phyloP scores from a whole-genome alignment of 768 basidiomycete genomes.

The Hypholoma fasciculare region DNA sequence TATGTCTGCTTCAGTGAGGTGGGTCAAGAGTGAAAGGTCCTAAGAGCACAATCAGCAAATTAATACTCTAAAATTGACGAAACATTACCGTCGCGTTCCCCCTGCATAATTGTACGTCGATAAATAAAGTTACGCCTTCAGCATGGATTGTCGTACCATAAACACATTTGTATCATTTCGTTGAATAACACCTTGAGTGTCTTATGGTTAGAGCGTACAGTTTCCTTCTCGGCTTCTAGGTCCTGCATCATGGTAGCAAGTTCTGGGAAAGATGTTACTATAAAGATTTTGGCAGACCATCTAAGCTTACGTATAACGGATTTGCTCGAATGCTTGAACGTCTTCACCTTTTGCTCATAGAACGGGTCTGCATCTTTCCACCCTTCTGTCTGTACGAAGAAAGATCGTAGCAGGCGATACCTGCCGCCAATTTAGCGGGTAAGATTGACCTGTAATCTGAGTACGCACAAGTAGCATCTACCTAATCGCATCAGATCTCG shows the following conservation, averaged over 20 bases:
- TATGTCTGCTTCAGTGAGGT: slow-evolving; percentile 81
- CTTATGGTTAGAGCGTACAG: slow-evolving; percentile 43
- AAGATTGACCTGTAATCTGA: neutral
- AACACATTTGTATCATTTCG: slow-evolving; percentile 89
- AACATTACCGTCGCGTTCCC: slow-evolving; percentile 85
- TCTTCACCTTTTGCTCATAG: slow-evolving; percentile 71
- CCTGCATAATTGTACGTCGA: slow-evolving; percentile 41
- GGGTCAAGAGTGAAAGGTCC: slow-evolving; percentile 91
- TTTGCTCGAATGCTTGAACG: slow-evolving; percentile 75
- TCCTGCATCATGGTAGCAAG: slow-evolving; percentile 74
- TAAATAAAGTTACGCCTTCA: neutral
- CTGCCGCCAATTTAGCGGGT: slow-evolving; percentile 33
- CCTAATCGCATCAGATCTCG: neutral
- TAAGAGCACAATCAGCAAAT: slow-evolving; percentile 22
- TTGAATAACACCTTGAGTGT: slow-evolving; percentile 68
- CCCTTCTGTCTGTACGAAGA: slow-evolving; percentile 61
- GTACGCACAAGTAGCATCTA: slow-evolving; percentile 73
- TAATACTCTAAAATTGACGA: neutral
- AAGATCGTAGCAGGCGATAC: slow-evolving; percentile 80
- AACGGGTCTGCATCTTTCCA: slow-evolving; percentile 89
- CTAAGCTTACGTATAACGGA: slow-evolving; percentile 72
- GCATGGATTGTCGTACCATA: slow-evolving; percentile 59
- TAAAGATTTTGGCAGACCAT: neutral
- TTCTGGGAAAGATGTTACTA: slow-evolving; percentile 38
- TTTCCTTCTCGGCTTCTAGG: slow-evolving; percentile 39